Evolutionary conservation across 1,284 basidiomycete genomes (phyloP), one percentile per base, ranked within the genome.

Genomic region (Mycena citricolor): DNA sequence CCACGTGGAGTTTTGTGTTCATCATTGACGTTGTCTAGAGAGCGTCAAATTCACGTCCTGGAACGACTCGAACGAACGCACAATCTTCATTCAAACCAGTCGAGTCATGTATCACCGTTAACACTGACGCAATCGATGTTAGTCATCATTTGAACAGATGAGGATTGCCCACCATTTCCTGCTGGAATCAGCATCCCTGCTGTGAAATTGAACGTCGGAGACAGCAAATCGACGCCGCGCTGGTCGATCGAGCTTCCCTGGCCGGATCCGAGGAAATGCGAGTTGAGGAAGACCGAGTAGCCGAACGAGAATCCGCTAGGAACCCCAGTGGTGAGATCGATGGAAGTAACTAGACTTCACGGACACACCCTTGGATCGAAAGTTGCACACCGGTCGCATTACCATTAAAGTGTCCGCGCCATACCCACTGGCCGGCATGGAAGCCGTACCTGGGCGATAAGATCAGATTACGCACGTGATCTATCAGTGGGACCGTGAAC

Each of bases 251-350:
- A 67, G 34, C 56, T 61, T n/a, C 69, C 68, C 51, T 69, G 64
- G 16, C 63, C 67, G 6, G 68, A 70, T 8, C 71, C 72, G 4
- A 76, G 57, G 60, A 71, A 74, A 16, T 62, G 58, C 1, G 58
- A 60, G 54, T 76, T 76, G 22, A 76, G 47, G 59, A 69, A 76
- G 0, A 60, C 69, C n/a, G 67, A 68, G 44, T 69, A 72, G 1
- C 69, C 71, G 42, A 68, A 73, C 3, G 66, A 70, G 52, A 62
- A 68, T 12, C 72, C 71, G 11, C 73, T 70, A 16, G 14, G 4
- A 30, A 32, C 24, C 24, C 10, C 24, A 13, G 10, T 31, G 13
- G 12, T 1, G 16, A 6, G 19, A 19, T n/a, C 21, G 29, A 14
- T 29, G 5, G 16, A 17, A 19, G 20, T 7, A 21, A n/a, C n/a